Evolutionary conservation across 2,329 filamentous ascomycete species (phyloP).

Genomic region (Fusarium incarnatum): DNA sequence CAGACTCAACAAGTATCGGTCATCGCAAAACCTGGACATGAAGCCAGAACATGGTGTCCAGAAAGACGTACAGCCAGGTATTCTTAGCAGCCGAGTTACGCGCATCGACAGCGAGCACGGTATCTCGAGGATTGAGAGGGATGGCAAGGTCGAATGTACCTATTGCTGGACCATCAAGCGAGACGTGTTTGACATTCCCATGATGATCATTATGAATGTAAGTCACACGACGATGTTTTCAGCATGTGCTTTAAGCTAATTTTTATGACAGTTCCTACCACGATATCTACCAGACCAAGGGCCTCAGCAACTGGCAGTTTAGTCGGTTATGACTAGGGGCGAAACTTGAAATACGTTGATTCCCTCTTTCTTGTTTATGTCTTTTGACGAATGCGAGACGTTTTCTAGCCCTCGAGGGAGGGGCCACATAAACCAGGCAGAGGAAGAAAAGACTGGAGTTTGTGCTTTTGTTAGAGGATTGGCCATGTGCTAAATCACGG

Average conservation of each 20-base stretch:
- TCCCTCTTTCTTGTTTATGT: conserved; percentile 38
- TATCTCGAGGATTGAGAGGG: conserved; percentile 83
- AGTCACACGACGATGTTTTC: conserved; percentile 58
- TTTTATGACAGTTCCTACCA: conserved; percentile 63
- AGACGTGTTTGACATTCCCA: conserved; percentile 97
- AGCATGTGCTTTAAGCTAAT: not conserved
- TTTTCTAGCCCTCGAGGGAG: conserved; percentile 32
- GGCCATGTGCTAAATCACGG: conserved; percentile 23
- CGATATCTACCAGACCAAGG: conserved; percentile 70
- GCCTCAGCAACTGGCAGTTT: conserved; percentile 67
- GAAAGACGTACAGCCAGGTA: conserved; percentile 57
- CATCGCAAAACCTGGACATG: conserved; percentile 68
- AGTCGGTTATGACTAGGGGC: conserved; percentile 25
- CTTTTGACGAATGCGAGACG: conserved; percentile 27
- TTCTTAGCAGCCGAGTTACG: conserved; percentile 69
- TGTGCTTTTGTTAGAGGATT: conserved; percentile 23
- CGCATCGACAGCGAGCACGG: conserved; percentile 79
- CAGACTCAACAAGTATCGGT: conserved; percentile 89
- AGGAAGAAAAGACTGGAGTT: conserved; percentile 1
- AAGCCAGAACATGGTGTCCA: conserved; percentile 56
- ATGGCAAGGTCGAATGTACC: conserved; percentile 93
- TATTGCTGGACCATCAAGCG: conserved; percentile 98
- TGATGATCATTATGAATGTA: conserved; percentile 98
- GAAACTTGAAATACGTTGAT: conserved; percentile 40
- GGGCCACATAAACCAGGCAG: conserved; percentile 17